These are phyloP conservation scores for Thuja plicata DNA, from an alignment of 83 land plant genomes.

Conservation along the genomic window DNA sequence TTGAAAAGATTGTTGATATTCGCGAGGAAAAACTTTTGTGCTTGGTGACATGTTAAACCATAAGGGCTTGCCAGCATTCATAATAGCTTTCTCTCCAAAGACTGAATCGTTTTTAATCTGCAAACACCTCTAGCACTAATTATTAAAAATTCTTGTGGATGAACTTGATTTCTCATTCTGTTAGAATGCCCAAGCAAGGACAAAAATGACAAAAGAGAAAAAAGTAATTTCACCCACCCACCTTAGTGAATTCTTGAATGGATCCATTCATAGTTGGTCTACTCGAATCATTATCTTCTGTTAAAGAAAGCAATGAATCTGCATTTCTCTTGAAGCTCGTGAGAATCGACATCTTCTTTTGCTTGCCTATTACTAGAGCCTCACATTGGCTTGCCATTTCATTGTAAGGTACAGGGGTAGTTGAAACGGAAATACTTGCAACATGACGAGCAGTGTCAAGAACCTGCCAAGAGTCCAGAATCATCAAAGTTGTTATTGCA, in stretches of 20 bases:
- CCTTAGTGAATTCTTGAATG: background rate
- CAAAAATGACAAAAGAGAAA: background rate
- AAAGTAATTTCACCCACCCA: background rate
- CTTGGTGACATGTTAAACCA: constrained; percentile 6
- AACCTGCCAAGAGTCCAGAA: constrained; percentile 30
- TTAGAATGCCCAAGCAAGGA: background rate
- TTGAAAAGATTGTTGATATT: constrained; percentile 24
- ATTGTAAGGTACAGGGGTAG: constrained; percentile 49
- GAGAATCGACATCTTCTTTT: constrained; percentile 70
- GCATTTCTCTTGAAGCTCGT: constrained; percentile 35
- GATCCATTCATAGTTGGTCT: background rate
- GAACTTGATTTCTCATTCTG: background rate
- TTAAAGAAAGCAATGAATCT: constrained; percentile 10
- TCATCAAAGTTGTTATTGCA: background rate
- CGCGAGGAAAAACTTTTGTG: no score
- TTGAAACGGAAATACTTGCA: constrained; percentile 37
- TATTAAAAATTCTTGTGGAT: background rate
- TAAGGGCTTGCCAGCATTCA: background rate
- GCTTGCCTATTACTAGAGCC: constrained; percentile 63
- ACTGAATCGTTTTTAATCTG: constrained; percentile 10
- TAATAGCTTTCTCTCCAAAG: background rate
- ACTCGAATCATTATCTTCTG: constrained; percentile 6
- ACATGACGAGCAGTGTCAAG: constrained; percentile 68
- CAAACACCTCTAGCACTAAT: background rate
- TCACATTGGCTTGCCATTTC: constrained; percentile 68